These are phyloP conservation scores for Aspergillus nidulans DNA, from an alignment of 495 filamentous ascomycete genomes.

Conservation along the genomic window DNA sequence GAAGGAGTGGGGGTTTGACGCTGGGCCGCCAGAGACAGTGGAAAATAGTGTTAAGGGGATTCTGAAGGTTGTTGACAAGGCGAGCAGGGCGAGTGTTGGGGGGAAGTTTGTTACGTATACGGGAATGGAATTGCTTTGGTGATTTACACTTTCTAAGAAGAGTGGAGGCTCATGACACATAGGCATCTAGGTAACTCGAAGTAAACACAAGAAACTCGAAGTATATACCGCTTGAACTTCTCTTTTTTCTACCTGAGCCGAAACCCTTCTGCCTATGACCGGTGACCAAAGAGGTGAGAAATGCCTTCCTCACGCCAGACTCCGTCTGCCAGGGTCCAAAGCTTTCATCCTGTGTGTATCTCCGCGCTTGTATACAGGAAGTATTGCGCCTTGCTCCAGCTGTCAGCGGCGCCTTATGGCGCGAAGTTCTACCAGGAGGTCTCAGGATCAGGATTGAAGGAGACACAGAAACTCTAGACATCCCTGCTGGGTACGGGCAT, in stretches of 20 bases:
- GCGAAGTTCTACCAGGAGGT: conserved; percentile 55
- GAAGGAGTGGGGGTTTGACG: neutral
- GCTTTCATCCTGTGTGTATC: conserved; percentile 34
- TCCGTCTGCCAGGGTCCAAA: conserved; percentile 42
- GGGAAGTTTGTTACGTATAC: conserved; percentile 3
- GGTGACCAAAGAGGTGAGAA: conserved; percentile 41
- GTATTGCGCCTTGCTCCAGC: conserved; percentile 66
- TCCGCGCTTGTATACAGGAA: conserved; percentile 61
- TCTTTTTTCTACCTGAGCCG: conserved; percentile 64
- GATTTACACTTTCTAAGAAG: neutral
- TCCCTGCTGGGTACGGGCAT: conserved; percentile 52
- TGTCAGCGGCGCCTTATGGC: conserved; percentile 50
- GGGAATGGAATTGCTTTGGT: neutral
- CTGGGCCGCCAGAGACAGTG: conserved; percentile 23
- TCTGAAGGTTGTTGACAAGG: conserved; percentile 27
- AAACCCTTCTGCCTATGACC: conserved; percentile 33
- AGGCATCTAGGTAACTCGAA: no score
- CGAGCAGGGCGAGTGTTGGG: neutral
- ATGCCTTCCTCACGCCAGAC: conserved; percentile 45
- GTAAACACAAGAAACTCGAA: no score
- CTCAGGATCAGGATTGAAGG: conserved; percentile 32
- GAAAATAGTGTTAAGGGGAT: conserved; percentile 21
- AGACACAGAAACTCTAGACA: conserved; percentile 29
- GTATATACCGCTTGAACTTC: conserved; percentile 55
- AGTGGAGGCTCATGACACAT: no score